These are phyloP conservation scores for Sporobolus alterniflorus DNA, from an alignment of 202 grass and related monocot genomes.

Conservation along the genomic window DNA sequence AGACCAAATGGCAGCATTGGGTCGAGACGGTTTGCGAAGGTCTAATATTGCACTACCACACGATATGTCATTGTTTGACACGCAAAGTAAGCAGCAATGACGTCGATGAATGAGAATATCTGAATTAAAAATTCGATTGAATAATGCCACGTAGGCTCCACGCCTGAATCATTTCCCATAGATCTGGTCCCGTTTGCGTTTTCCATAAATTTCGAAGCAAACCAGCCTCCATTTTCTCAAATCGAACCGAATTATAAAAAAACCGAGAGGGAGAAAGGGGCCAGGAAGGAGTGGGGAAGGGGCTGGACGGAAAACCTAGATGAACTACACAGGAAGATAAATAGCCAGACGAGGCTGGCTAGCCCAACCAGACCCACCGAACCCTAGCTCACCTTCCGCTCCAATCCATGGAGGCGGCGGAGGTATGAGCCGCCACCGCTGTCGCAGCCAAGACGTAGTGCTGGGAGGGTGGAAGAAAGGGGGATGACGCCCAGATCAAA, in stretches of 20 bases:
- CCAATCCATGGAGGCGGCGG: conserved; percentile 53
- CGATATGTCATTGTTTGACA: conserved; percentile 6
- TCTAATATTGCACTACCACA: neutral
- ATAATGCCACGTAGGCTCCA: neutral
- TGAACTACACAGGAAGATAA: conserved; percentile 54
- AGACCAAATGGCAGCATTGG: neutral
- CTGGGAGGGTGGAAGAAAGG: neutral
- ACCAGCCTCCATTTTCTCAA: conserved; percentile 12
- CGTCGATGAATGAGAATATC: neutral
- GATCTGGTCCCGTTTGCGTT: neutral
- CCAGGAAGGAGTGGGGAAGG: neutral
- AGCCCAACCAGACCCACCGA: conserved; percentile 43
- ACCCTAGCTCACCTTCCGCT: conserved; percentile 36
- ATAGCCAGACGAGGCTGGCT: conserved; percentile 7
- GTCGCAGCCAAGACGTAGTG: neutral
- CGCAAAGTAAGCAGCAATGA: neutral
- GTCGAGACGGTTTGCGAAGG: neutral
- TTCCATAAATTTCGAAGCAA: neutral
- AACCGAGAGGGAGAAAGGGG: conserved; percentile 25
- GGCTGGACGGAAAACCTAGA: conserved; percentile 47
- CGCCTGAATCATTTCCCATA: neutral
- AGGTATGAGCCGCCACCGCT: conserved; percentile 46
- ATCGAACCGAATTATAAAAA: conserved; percentile 32
- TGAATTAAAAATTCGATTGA: neutral
- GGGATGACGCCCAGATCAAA: conserved; percentile 57